A percentile compares a stretch with the other conserved stretches of the same genome.
These are phyloP conservation scores for Plasmodium relictum DNA, from an alignment of 169 alveolate genomes.

Conservation along the genomic window DNA sequence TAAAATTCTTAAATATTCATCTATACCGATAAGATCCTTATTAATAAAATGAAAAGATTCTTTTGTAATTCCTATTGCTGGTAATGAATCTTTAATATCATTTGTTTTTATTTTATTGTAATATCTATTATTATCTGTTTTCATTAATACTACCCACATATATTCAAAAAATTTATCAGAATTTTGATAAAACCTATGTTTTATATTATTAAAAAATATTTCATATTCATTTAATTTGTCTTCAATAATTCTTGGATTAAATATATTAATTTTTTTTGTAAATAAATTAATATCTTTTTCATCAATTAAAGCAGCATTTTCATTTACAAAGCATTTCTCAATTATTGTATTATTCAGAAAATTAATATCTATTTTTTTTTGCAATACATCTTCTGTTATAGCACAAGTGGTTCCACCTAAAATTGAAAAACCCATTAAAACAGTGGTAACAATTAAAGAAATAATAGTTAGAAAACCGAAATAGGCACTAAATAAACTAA, in stretches of 20 bases:
- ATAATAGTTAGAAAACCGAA: constrained; percentile 41
- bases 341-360: constrained; percentile 14
- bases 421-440: constrained; percentile 3
- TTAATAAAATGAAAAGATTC: constrained; percentile 2
- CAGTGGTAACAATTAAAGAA: background rate
- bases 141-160: constrained; percentile 32
- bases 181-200: background rate
- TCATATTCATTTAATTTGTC: constrained; percentile 4
- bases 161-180: constrained; percentile 7
- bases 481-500: constrained; percentile 36
- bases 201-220: constrained; percentile 9
- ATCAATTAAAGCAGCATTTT: constrained; percentile 3
- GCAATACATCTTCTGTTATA: constrained; percentile 28
- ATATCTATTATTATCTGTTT: background rate
- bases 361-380: constrained; percentile 35
- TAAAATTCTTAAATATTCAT: background rate
- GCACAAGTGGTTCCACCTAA: constrained; percentile 42
- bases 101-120: background rate
- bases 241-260: constrained; percentile 8
- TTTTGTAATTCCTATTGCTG: constrained; percentile 12
- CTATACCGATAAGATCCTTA: constrained; percentile 5
- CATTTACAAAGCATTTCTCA: constrained; percentile 33
- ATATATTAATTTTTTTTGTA: constrained; percentile 1
- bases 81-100: background rate
- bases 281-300: background rate